A percentile compares a stretch with the other conserved stretches of the same genome.
Evolutionary conservation across 2,329 filamentous ascomycete genomes (phyloP).

Genomic region (Metarhizium guizhouense): DNA sequence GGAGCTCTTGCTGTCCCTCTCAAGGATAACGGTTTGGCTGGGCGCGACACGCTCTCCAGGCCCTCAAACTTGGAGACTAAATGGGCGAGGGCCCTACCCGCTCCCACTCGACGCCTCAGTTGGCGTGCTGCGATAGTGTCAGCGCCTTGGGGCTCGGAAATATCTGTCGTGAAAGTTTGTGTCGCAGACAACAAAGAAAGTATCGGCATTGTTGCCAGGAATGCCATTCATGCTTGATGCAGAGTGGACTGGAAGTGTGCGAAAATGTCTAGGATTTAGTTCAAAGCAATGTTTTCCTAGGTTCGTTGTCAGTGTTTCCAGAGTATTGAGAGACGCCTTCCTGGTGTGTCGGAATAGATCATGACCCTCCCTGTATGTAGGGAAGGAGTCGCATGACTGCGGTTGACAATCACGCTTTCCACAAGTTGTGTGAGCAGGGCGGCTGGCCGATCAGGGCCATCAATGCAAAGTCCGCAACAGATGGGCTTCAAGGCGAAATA

Average conservation of each 20-base stretch:
- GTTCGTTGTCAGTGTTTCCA: background rate
- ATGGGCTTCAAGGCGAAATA: background rate
- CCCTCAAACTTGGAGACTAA: conserved; percentile 27
- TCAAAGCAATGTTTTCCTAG: background rate
- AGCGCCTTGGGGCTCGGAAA: background rate
- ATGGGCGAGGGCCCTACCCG: conserved; percentile 15
- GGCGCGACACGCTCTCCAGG: conserved; percentile 14
- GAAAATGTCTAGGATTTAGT: background rate
- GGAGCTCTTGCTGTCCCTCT: background rate
- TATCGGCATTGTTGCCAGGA: conserved; percentile 1
- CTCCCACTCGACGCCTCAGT: background rate
- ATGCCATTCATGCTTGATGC: background rate
- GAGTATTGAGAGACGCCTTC: background rate
- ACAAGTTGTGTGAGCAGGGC: too few species aligned
- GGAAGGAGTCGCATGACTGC: background rate
- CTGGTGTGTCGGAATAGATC: background rate
- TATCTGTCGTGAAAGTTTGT: background rate
- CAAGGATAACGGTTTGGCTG: background rate
- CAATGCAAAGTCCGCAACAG: background rate
- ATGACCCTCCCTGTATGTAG: background rate
- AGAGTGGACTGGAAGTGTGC: background rate
- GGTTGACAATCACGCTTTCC: background rate
- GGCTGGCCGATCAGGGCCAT: too few species aligned
- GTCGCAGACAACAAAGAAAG: conserved; percentile 1
- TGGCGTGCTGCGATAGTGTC: background rate